A percentile compares a stretch with the other conserved stretches of the same genome.
These are phyloP conservation scores for Alnus glutinosa DNA, from an alignment of 306 rosid species.

Conservation along the genomic window DNA sequence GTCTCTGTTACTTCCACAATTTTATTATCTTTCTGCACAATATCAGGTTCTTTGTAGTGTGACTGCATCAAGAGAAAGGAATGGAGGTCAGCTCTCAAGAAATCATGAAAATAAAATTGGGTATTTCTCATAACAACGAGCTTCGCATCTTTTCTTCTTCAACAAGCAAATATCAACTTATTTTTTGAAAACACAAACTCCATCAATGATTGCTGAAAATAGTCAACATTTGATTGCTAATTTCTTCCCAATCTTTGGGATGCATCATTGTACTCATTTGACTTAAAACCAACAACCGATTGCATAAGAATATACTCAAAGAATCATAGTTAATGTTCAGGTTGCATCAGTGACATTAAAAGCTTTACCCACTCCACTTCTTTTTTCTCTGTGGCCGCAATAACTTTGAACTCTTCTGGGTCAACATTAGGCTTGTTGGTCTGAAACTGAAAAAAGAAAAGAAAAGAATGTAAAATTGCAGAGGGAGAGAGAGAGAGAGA, in stretches of 20 bases:
- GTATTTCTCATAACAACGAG: too few relatives aligned
- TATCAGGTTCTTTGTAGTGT: constrained; percentile 13
- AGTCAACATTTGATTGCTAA: neutral
- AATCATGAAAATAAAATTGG: neutral
- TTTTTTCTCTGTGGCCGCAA: constrained; percentile 19
- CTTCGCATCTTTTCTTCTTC: neutral
- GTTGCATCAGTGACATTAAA: neutral
- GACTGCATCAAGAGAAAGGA: constrained; percentile 25
- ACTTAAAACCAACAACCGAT: neutral
- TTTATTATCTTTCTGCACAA: constrained; percentile 20
- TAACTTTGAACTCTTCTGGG: constrained; percentile 21
- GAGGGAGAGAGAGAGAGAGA: neutral
- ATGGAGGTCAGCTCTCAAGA: neutral
- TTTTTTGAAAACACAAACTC: neutral
- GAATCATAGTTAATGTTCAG: neutral
- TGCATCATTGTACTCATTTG: neutral
- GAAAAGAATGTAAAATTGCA: neutral
- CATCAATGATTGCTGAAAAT: neutral
- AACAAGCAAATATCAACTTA: neutral
- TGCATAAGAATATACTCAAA: neutral
- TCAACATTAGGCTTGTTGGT: constrained; percentile 10
- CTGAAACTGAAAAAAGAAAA: constrained; percentile 20
- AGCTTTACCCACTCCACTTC: constrained; percentile 31
- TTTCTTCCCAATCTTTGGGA: neutral
- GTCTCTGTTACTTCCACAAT: constrained; percentile 32